Evolutionary conservation across 345 rosid genomes (phyloP), one percentile per base, ranked within the genome.

Genomic region (Murraya paniculata): DNA sequence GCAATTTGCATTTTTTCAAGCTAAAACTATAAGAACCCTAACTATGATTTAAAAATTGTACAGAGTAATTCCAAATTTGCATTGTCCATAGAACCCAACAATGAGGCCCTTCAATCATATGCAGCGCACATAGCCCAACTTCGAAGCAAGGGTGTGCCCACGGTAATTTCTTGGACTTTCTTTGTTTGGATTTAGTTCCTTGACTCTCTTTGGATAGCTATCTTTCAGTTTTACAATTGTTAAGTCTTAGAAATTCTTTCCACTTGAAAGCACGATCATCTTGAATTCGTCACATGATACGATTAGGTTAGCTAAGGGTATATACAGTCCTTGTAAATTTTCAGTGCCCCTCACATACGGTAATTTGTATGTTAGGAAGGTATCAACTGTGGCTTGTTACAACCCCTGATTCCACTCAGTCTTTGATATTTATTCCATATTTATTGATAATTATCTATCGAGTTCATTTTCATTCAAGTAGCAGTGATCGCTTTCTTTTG

Each of bases 11-110:
- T 39, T 65, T 24, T 36, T 61, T 71, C 35, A 62, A 84, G 57
- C 65, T 80, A 24, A 21, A 68, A 3, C 19, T 28, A 36, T 39
- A 9, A 21, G 50, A 14, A 75, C 71, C 21, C 72, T 83, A 74
- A 82, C 28, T 58, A 56, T 73, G 58, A 53, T 30, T 2, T 62
- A 53, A 64, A 50, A 36, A 21, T 74, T 79, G 77, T 84, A 50
- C 94, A 96, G 99, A 82, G 91, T 69, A 94, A 94, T 83, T 85
- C 97, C 16, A 94, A 92, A 86, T 96, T 96, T 81, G 99, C 99
- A 31, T 68, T 96, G 81, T 92, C 97, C 1, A 82, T 96, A 65
- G 99, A 96, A 87, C 98, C 97, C 78, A 91, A 88, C 80, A 96
- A 94, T 71, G 93, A 91, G 88, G 88, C 88, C 39, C 98, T 96